These are phyloP conservation scores for Fallopia convolvulus DNA, from an alignment of 148 eudicot genomes.

Conservation along the genomic window DNA sequence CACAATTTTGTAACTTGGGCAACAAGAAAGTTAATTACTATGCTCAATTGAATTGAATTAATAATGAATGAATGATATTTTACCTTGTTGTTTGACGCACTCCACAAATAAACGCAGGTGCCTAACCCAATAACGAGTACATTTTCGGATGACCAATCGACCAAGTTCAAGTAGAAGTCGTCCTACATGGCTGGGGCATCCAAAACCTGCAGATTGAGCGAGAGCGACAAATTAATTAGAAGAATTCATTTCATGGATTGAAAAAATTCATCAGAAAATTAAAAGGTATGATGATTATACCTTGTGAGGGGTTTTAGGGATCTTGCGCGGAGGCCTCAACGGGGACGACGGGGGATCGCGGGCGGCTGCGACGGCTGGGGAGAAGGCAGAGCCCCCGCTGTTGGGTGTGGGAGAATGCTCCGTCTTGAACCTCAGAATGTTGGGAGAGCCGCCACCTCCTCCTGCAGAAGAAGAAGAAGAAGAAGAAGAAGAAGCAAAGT, in stretches of 20 bases:
- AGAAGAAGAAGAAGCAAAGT: constrained; percentile 49
- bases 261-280: too few relatives aligned
- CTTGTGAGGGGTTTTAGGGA: constrained; percentile 96
- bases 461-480: constrained; percentile 60
- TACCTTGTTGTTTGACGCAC: constrained; percentile 85
- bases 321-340: constrained; percentile 83
- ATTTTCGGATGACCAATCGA: constrained; percentile 96
- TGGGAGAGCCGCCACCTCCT: constrained; percentile 53
- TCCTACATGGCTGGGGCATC: constrained; percentile 97
- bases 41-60: too few relatives aligned
- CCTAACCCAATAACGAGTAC: constrained; percentile 95
- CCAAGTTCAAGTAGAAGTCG: constrained; percentile 90
- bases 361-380: constrained; percentile 55
- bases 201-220: constrained; percentile 49
- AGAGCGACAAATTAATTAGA: not conserved
- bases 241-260: not conserved
- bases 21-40: not conserved
- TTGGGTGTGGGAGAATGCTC: constrained; percentile 45
- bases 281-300: constrained; percentile 28
- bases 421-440: constrained; percentile 80
- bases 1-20: constrained; percentile 85
- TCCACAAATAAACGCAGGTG: constrained; percentile 90
- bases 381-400: constrained; percentile 32
- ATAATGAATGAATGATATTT: constrained; percentile 13
- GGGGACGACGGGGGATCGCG: constrained; percentile 52